Percentiles rank a stretch among this genome's conserved stretches.
phyloP scores from a whole-genome alignment of 768 basidiomycete genomes.

The Auriculariales sp. region DNA sequence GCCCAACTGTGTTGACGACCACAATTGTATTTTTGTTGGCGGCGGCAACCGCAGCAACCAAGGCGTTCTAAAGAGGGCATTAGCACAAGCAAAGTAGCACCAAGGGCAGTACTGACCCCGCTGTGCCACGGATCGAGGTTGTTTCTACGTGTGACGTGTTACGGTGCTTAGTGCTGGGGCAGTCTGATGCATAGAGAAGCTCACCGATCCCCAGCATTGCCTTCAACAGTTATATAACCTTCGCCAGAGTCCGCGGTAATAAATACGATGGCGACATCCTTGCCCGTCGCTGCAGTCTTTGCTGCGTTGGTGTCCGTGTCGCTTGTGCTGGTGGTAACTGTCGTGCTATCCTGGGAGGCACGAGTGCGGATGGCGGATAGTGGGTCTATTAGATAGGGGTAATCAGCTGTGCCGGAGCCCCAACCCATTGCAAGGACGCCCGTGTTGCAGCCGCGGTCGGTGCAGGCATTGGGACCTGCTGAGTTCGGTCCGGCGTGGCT shows the following conservation, averaged over 20 bases:
- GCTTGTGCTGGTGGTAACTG: constrained; percentile 30
- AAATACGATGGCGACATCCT: constrained; percentile 36
- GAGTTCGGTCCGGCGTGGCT: constrained; percentile 39
- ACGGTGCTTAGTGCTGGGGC: too few species aligned
- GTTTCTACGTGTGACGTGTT: constrained; percentile 15
- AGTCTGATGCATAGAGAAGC: background rate
- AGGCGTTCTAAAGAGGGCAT: constrained; percentile 12
- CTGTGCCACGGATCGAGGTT: constrained; percentile 35
- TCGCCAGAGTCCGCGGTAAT: constrained; percentile 29
- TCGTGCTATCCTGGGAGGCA: constrained; percentile 24
- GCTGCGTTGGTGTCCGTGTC: constrained; percentile 36
- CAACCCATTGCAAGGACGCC: constrained; percentile 51
- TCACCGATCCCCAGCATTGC: constrained; percentile 35
- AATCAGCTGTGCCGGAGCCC: constrained; percentile 32
- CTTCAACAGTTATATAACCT: constrained; percentile 42
- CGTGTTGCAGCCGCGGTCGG: constrained; percentile 39
- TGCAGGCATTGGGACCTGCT: constrained; percentile 40
- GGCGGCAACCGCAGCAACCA: constrained; percentile 43
- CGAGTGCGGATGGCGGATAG: constrained; percentile 28
- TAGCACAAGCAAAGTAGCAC: background rate
- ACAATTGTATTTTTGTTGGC: constrained; percentile 68
- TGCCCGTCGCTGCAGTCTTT: constrained; percentile 25
- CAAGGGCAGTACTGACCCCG: constrained; percentile 19
- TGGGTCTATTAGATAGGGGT: constrained; percentile 33
- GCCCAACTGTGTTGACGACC: constrained; percentile 65